phyloP scores from a whole-genome alignment of 2,329 filamentous ascomycete species.

The Fusarium globosum region DNA sequence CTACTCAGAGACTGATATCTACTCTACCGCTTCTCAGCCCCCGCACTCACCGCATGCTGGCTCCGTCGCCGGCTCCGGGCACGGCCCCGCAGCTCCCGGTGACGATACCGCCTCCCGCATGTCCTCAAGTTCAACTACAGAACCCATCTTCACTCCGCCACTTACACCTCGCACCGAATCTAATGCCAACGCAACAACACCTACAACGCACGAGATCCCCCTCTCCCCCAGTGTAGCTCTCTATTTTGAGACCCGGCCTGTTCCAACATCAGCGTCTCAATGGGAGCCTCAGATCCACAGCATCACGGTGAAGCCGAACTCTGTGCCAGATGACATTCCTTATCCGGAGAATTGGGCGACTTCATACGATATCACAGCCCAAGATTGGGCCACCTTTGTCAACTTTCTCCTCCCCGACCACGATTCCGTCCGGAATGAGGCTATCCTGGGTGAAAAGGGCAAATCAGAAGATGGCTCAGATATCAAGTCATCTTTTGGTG shows the following conservation, averaged over 20 bases:
- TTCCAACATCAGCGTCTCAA: conserved; percentile 41
- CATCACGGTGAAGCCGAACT: conserved; percentile 50
- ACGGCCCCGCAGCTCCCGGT: conserved; percentile 44
- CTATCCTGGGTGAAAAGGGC: conserved; percentile 61
- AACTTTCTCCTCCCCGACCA: conserved; percentile 66
- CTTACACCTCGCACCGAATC: conserved; percentile 56
- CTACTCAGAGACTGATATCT: conserved; percentile 68
- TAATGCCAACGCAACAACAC: conserved; percentile 13
- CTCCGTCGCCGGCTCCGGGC: conserved; percentile 39
- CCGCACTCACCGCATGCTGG: conserved; percentile 38
- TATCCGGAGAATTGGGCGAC: conserved; percentile 53
- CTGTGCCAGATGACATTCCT: conserved; percentile 58
- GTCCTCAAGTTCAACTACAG: conserved; percentile 56
- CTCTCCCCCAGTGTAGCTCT: conserved; percentile 41
- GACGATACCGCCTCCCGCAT: conserved; percentile 53
- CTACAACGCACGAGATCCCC: conserved; percentile 31
- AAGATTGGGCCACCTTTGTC: conserved; percentile 70
- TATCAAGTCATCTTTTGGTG: conserved; percentile 33
- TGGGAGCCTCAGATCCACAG: conserved; percentile 47
- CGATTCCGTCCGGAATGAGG: conserved; percentile 56
- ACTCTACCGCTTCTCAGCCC: conserved; percentile 54
- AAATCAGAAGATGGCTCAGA: conserved; percentile 53
- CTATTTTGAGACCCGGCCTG: conserved; percentile 61
- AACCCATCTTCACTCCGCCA: conserved; percentile 64
- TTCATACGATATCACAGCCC: conserved; percentile 57